Percentiles rank a stretch among this genome's conserved stretches.
Evolutionary conservation across 164 flowering plant genomes (phyloP).

Genomic region (Cinnamomum micranthum): DNA sequence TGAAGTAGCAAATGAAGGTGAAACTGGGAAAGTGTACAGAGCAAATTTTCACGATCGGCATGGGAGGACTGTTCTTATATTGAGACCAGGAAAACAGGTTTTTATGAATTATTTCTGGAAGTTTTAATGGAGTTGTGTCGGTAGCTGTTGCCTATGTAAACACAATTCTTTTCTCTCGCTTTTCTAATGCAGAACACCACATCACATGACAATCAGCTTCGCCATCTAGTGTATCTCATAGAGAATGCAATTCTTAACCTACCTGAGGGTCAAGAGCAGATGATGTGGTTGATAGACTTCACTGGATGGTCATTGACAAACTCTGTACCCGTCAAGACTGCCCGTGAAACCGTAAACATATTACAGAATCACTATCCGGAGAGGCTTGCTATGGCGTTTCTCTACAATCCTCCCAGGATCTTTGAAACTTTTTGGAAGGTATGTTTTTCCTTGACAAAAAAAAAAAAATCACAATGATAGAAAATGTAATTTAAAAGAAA

Average conservation of each 20-base stretch:
- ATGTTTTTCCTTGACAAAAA: slow-evolving; percentile 3
- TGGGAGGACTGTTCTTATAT: slow-evolving; percentile 77
- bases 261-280: slow-evolving; percentile 85
- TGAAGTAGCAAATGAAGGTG: slow-evolving; percentile 85
- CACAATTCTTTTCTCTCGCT: no score
- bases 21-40: slow-evolving; percentile 84
- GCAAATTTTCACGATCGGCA: slow-evolving; percentile 74
- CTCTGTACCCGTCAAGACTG: slow-evolving; percentile 62
- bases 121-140: background rate
- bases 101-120: slow-evolving; percentile 1
- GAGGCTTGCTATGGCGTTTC: slow-evolving; percentile 77
- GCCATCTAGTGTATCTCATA: slow-evolving; percentile 80
- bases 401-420: slow-evolving; percentile 86
- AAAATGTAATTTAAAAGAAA: no score
- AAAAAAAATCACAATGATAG: no score
- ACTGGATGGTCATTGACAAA: slow-evolving; percentile 72
- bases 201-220: slow-evolving; percentile 65
- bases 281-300: slow-evolving; percentile 93
- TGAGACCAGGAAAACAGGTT: slow-evolving; percentile 80
- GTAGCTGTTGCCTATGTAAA: background rate
- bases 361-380: slow-evolving; percentile 91
- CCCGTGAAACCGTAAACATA: slow-evolving; percentile 63
- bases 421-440: slow-evolving; percentile 99
- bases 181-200: slow-evolving; percentile 59
- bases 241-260: slow-evolving; percentile 92